Percentiles rank a stretch among this genome's conserved stretches.
These are phyloP conservation scores for Porphyra umbilicalis DNA, from an alignment of 31 red algal genomes.

Conservation along the genomic window DNA sequence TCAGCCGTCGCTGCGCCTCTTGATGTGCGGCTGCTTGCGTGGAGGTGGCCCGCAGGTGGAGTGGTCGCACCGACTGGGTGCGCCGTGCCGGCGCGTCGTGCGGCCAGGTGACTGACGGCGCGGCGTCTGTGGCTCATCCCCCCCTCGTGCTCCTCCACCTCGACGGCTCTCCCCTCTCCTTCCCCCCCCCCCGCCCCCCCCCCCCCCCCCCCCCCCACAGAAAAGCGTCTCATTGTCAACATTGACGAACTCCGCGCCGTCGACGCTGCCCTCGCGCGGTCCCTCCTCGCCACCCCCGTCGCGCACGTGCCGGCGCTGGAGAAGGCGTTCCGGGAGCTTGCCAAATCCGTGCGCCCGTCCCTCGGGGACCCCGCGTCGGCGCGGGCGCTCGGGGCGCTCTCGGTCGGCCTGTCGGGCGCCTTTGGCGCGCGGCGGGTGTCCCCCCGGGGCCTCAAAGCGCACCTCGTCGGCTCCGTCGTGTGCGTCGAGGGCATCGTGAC, in stretches of 20 bases:
- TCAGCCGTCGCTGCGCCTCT: too few relatives aligned
- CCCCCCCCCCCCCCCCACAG: neutral
- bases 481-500: conserved; percentile 95
- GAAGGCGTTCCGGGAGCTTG: conserved; percentile 62
- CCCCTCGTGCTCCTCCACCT: neutral
- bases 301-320: conserved; percentile 65
- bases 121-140: neutral
- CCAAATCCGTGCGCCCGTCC: conserved; percentile 42
- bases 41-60: too few relatives aligned
- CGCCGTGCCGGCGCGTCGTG: too few relatives aligned
- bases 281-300: conserved; percentile 41
- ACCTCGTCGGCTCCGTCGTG: conserved; percentile 72
- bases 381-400: conserved; percentile 38
- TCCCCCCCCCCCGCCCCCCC: neutral
- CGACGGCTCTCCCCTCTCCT: too few relatives aligned
- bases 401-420: conserved; percentile 76
- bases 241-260: conserved; percentile 67
- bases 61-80: too few relatives aligned
- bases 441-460: conserved; percentile 65
- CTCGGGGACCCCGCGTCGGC: conserved; percentile 10
- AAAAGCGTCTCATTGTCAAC: conserved; percentile 53
- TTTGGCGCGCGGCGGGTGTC: conserved; percentile 75
- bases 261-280: conserved; percentile 47
- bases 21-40: too few relatives aligned
- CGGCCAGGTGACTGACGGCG: neutral